Evolutionary conservation across 1,284 basidiomycete genomes (phyloP).

Genomic region (Microbotryum saponariae): DNA sequence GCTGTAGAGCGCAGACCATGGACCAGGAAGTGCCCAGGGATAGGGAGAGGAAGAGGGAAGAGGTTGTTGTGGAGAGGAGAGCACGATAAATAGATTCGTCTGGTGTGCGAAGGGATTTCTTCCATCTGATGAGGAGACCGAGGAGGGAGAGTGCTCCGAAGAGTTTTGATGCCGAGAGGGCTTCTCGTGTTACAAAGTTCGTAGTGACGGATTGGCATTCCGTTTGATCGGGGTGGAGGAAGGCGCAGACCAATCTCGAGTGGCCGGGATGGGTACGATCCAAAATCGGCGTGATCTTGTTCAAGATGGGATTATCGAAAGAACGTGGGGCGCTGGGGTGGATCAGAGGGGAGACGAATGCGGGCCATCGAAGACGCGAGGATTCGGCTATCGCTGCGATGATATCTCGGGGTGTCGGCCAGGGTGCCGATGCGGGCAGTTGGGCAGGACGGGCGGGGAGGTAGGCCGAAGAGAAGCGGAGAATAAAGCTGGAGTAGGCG

Average conservation of each 20-base stretch:
- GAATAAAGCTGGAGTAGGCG: constrained; percentile 5
- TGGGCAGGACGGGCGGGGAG: background rate
- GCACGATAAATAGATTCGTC: background rate
- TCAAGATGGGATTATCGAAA: background rate
- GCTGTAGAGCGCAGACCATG: constrained; percentile 9
- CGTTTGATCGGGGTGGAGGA: constrained; percentile 7
- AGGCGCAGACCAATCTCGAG: constrained; percentile 1
- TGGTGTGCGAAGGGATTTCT: constrained; percentile 3
- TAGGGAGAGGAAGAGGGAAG: constrained; percentile 8
- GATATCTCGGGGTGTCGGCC: background rate
- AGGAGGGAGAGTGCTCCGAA: constrained; percentile 7
- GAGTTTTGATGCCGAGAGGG: background rate
- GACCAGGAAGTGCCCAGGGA: constrained; percentile 8
- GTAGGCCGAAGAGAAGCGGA: constrained; percentile 5
- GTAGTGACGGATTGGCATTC: background rate
- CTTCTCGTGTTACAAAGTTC: background rate
- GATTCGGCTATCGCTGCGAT: constrained; percentile 1
- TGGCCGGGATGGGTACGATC: constrained; percentile 7
- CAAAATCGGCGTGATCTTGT: background rate
- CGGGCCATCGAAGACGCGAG: background rate
- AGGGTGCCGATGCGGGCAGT: background rate
- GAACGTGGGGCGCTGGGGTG: background rate
- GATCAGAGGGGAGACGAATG: constrained; percentile 2
- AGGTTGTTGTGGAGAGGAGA: background rate
- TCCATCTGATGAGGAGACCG: constrained; percentile 1